A percentile compares a stretch with the other conserved stretches of the same genome.
Conservation (phyloP, 805 yeast species). For the Ogataea nonfermentans region DNA sequence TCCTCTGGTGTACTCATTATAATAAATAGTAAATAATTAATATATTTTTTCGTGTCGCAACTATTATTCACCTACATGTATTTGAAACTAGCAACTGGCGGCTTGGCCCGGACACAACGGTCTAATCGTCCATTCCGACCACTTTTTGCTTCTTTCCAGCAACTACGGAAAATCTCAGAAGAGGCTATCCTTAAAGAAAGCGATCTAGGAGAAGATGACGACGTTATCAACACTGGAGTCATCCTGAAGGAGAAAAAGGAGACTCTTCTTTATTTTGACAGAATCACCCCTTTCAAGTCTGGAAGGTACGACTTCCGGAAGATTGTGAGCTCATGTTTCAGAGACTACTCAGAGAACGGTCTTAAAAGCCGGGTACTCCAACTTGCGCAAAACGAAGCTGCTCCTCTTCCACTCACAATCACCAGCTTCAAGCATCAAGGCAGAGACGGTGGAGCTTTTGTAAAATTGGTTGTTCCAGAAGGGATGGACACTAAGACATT, state of each 20-base stretch:
- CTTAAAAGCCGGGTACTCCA: slow-evolving; percentile 29
- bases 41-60: slow-evolving; percentile 11
- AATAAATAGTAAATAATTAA: slow-evolving; percentile 3
- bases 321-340: slow-evolving; percentile 39
- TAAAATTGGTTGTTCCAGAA: slow-evolving; percentile 64
- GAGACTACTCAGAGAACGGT: slow-evolving; percentile 39
- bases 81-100: not conserved
- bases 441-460: slow-evolving; percentile 94
- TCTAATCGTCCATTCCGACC: not conserved
- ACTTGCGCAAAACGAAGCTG: slow-evolving; percentile 38
- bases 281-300: slow-evolving; percentile 42
- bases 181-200: slow-evolving; percentile 35
- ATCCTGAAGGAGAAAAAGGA: slow-evolving; percentile 49
- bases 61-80: slow-evolving; percentile 4
- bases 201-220: slow-evolving; percentile 54
- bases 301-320: slow-evolving; percentile 47
- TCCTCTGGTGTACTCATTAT: slow-evolving; percentile 4
- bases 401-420: slow-evolving; percentile 38
- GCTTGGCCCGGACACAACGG: not conserved
- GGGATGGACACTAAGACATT: slow-evolving; percentile 49
- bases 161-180: slow-evolving; percentile 23
- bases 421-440: slow-evolving; percentile 64
- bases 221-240: slow-evolving; percentile 56
- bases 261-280: slow-evolving; percentile 56
- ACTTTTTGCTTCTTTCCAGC: not conserved